These are phyloP conservation scores for Vaccinium vitisidaea DNA, from an alignment of 148 eudicot genomes.

Conservation along the genomic window DNA sequence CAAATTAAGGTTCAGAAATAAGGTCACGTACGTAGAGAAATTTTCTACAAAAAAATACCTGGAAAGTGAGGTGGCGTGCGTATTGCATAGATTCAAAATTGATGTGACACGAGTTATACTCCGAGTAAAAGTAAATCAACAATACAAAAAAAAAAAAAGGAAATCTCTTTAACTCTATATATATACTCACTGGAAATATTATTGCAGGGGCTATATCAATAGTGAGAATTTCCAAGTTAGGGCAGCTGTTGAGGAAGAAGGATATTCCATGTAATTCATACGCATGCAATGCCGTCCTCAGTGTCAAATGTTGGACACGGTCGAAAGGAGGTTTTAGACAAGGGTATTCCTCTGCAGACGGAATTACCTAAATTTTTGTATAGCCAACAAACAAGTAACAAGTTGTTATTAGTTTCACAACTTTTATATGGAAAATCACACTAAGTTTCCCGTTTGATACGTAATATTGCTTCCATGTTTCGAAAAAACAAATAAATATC, in stretches of 20 bases:
- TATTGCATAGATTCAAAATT: neutral
- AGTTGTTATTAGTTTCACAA: neutral
- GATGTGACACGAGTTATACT: neutral
- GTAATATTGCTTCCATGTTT: too few relatives aligned
- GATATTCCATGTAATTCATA: constrained; percentile 32
- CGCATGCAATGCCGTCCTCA: constrained; percentile 25
- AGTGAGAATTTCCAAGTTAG: constrained; percentile 20
- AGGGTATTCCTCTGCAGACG: constrained; percentile 7
- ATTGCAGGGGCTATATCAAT: constrained; percentile 11
- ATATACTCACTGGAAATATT: constrained; percentile 19
- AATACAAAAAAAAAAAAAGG: too few relatives aligned
- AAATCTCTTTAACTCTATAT: too few relatives aligned
- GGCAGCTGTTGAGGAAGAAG: constrained; percentile 26
- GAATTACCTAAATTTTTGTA: constrained; percentile 24
- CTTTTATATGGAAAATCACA: neutral
- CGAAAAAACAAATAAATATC: too few relatives aligned
- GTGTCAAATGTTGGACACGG: neutral
- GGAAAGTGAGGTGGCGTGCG: neutral
- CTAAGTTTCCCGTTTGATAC: too few relatives aligned
- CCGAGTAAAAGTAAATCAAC: neutral
- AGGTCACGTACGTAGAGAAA: too few relatives aligned
- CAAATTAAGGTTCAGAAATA: too few relatives aligned
- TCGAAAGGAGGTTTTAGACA: neutral
- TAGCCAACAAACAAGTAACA: neutral
- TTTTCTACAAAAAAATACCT: too few relatives aligned